Base-by-base conservation (phyloP, 371 early-diverging fungal species). In the Racocetra persica region DNA sequence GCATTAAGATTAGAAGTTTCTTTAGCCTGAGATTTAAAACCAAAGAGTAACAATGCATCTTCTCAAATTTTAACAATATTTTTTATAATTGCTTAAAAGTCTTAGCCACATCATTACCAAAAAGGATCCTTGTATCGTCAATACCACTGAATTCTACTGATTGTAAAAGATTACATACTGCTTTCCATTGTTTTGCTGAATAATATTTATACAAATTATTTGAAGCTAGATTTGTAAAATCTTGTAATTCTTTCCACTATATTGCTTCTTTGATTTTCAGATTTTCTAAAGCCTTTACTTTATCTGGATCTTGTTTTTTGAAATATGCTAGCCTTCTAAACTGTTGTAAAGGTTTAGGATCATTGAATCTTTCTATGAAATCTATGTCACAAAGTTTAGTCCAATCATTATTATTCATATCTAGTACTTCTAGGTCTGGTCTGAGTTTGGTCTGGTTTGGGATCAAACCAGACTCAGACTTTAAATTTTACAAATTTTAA, bases 21-120 rank as follows among this genome's bases (percentile, higher is more conserved):
- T 6, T 76, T 76, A 11, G 62, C 62, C 22, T n/a, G 22, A 36
- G 76, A 60, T 24, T 45, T 76, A 22, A 76, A 76, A 2, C 24
- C 45, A 36, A 76, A 75, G 75, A 74, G 75, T 38, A 45, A 13
- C 3, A 49, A 49, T 10, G 49, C 49, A 49, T 49, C 49, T 49
- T 49, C 14, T 59, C 59, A 4, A n/a, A 59, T 22, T 59, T 59
- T 59, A 59, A 59, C 22, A 22, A 59, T 59, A n/a, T 59, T 57
- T 59, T 59, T 1, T 4, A 11, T 59, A 18, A 59, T 59, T 59
- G 59, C 11, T 59, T 16, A 11, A 59, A 59, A 59, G 11, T 11
- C 2, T 59, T 59, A 8, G 59, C 11, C 16, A 59, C 11, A n/a
- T 59, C 59, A 59, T 59, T 1, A 11, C 22, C 59, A 59, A 6